Conservation (phyloP, 257 asterid genomes). For the Solanum clarkiae region DNA sequence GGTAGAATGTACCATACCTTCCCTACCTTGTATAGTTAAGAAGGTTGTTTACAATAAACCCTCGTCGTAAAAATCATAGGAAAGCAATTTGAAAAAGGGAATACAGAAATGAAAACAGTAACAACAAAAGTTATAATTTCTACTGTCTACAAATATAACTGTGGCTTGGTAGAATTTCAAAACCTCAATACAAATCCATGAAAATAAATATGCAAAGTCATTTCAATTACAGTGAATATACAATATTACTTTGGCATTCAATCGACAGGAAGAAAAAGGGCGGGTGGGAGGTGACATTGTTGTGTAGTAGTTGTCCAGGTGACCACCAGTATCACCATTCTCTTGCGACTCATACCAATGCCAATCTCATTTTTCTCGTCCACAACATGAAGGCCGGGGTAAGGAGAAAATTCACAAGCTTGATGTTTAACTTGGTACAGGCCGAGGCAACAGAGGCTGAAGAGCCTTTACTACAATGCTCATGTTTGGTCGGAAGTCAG, state of each 20-base stretch:
- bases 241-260: background rate
- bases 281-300: background rate
- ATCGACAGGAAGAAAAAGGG: background rate
- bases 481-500: slow-evolving; percentile 69
- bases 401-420: slow-evolving; percentile 14
- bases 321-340: background rate
- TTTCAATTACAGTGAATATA: background rate
- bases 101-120: background rate
- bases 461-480: slow-evolving; percentile 73
- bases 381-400: background rate
- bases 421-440: slow-evolving; percentile 26
- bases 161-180: background rate
- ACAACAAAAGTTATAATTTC: background rate
- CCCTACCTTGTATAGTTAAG: background rate
- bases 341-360: background rate
- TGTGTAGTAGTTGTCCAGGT: background rate
- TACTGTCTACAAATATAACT: background rate
- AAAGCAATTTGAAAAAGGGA: background rate
- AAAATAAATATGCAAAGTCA: background rate
- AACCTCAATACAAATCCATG: background rate
- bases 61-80: too few relatives aligned
- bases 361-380: background rate
- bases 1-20: too few relatives aligned
- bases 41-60: background rate
- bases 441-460: slow-evolving; percentile 54